A percentile compares a stretch with the other conserved stretches of the same genome.
phyloP scores from a whole-genome alignment of 306 rosid genomes.

The Quercus rubra region DNA sequence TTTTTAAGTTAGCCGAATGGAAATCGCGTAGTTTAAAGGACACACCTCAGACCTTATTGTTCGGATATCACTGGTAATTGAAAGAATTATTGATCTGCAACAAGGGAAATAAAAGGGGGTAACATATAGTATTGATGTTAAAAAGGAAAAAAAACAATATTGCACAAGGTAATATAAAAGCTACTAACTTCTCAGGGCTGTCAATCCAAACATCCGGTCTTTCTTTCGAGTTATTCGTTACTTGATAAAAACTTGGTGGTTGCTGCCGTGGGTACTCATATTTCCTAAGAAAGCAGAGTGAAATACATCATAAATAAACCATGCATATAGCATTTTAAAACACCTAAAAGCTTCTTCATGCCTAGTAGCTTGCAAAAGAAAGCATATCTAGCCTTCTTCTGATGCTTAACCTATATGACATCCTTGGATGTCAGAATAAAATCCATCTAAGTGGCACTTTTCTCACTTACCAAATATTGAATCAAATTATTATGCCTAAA shows the following conservation, averaged over 20 bases:
- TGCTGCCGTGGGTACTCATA: slow-evolving; percentile 72
- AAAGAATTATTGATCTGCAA: slow-evolving; percentile 55
- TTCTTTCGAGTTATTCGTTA: slow-evolving; percentile 89
- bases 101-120: not conserved
- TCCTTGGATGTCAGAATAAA: slow-evolving; percentile 7
- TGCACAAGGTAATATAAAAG: not conserved
- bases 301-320: slow-evolving; percentile 6
- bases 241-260: slow-evolving; percentile 89
- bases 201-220: slow-evolving; percentile 98
- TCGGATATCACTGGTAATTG: slow-evolving; percentile 93
- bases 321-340: not conserved
- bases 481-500: not conserved
- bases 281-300: slow-evolving; percentile 48
- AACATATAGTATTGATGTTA: not conserved
- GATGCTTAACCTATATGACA: not conserved
- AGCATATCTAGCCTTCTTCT: not conserved
- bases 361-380: not conserved
- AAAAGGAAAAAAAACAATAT: slow-evolving; percentile 7
- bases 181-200: slow-evolving; percentile 83
- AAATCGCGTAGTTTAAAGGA: slow-evolving; percentile 18
- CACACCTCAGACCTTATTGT: slow-evolving; percentile 86
- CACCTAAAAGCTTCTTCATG: not conserved
- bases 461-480: slow-evolving; percentile 9
- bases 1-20: not conserved
- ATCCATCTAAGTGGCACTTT: not conserved